Evolutionary conservation across 495 filamentous ascomycete species (phyloP), one percentile per base, ranked within the genome.

Genomic region (Xylaria venustula): DNA sequence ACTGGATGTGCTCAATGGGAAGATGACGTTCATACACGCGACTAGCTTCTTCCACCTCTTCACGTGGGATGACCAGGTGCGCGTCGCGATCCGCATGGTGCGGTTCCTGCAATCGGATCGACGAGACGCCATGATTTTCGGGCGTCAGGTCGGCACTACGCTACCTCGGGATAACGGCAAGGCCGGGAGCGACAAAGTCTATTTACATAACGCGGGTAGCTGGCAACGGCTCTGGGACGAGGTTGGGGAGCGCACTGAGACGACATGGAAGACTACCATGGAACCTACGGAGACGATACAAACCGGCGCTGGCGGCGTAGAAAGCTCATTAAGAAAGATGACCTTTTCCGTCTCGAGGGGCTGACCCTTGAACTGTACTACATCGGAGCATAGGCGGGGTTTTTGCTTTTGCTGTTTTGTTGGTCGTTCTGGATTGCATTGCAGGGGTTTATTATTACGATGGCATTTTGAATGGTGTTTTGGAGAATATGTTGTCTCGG

Each of bases 31-130:
- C 11, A 67, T 79, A 7, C 77, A 77, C 17, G 77, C 77, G 1
- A 74, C 71, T 7, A 77, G 73, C 36, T 75, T 80, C 44, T 77
- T 79, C 58, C 78, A 81, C 48, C 67, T 80, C 19, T 80, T 77
- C 66, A 71, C 72, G 5, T 77, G 74, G 68, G 67, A 70, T 11
- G 58, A 70, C 1, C 76, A 79, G 52, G 40, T 80, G 12, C 58
- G 58, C 2, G 75, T 65, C 17, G 74, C 71, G 1, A 64, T 20
- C 25, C 67, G 74, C 26, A 65, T 80, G 48, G 71, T 75, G 5
- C 60, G 45, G n/a, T 66, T 73, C 47, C 58, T 81, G 22, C 69
- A 72, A 54, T 61, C 68, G 6, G 66, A 72, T 15, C 61, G 67
- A 36, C 64, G 61, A 0, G 75, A 71, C 19, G 68, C 73, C 19